A percentile compares a stretch with the other conserved stretches of the same genome.
These are phyloP conservation scores for Westerdykella aurantiaca DNA, from an alignment of 2,329 filamentous ascomycete species.

Conservation along the genomic window DNA sequence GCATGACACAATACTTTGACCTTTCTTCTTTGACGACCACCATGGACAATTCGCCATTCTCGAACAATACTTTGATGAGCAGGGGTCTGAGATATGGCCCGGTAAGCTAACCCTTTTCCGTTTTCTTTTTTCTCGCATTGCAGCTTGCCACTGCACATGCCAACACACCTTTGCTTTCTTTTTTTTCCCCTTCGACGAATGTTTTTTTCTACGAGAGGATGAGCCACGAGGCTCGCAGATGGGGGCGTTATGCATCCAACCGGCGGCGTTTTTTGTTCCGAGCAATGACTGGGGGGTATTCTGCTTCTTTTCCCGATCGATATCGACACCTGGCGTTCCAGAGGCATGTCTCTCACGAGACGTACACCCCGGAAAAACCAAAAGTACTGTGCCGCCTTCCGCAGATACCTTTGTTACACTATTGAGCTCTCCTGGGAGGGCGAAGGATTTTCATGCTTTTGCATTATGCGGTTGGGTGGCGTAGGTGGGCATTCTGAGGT, in stretches of 20 bases:
- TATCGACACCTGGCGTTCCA: conserved; percentile 4
- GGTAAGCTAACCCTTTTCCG: not conserved
- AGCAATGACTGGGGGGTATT: conserved; percentile 3
- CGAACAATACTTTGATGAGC: not conserved
- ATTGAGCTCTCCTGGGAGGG: too few relatives aligned
- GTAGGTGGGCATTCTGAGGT: too few relatives aligned
- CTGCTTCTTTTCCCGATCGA: conserved; percentile 3
- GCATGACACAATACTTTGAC: not conserved
- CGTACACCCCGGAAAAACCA: too few relatives aligned
- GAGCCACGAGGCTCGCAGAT: not conserved
- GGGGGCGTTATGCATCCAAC: not conserved
- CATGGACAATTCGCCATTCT: not conserved
- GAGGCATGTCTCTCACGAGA: conserved; percentile 8
- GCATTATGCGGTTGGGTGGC: too few relatives aligned
- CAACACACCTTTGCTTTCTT: conserved; percentile 2
- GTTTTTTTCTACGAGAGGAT: conserved; percentile 4
- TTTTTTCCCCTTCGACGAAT: conserved; percentile 9
- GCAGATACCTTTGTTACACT: too few relatives aligned
- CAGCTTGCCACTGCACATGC: not conserved
- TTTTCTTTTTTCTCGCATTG: not conserved
- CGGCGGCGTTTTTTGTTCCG: not conserved
- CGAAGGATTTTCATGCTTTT: too few relatives aligned
- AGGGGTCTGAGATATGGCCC: too few relatives aligned
- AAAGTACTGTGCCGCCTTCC: too few relatives aligned
- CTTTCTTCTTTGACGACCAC: not conserved